Evolutionary conservation across 148 eudicot genomes (phyloP), one percentile per base, ranked within the genome.

Genomic region (Suaeda aralocaspica): DNA sequence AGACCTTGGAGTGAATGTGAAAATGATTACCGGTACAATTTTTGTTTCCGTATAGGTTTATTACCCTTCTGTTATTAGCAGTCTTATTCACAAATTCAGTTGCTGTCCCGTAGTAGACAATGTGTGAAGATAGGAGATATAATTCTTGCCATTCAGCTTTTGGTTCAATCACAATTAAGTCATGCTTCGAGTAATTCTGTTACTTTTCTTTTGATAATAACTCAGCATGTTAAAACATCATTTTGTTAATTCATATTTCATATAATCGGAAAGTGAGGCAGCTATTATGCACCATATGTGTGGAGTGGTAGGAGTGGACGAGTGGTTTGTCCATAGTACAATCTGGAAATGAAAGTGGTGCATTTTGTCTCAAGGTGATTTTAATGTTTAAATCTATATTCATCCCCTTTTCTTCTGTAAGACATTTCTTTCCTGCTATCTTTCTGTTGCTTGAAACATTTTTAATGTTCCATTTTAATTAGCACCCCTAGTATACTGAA

Each of bases 21-120:
- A 85, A 66, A 85, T 85, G 88, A 82, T 85, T 44, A 85, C 88
- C 34, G 86, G 88, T 85, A 45, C 29, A 59, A 67, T 9, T 77
- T 55, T 61, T 36, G 29, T 22, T 52, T 52, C 10, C 24, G 21
- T 21, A 39, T 16, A 16, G 6, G 16, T 69, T 59, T 11, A 1
- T 50, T 41, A 16, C 11, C 31, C 6, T 41, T 24, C 7, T 68
- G 4, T 36, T 44, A 21, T 22, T 18, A 2, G 9, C 21, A 0
- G 6, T 22, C 60, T 68, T 31, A 2, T 51, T 25, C 16, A 6
- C 51, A 28, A 42, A 45, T 58, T 22, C 25, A 11, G 11, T 57
- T 11, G 0, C 25, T 28, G 25, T 57, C 29, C 36, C 15, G 10
- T 4, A n/a, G 7, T 5, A 24, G n/a, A 48, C 18, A 0, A 33